Evolutionary conservation across 1,139 yeast genomes (phyloP), one percentile per base, ranked within the genome.

Genomic region (Maudiozyma humilis): DNA sequence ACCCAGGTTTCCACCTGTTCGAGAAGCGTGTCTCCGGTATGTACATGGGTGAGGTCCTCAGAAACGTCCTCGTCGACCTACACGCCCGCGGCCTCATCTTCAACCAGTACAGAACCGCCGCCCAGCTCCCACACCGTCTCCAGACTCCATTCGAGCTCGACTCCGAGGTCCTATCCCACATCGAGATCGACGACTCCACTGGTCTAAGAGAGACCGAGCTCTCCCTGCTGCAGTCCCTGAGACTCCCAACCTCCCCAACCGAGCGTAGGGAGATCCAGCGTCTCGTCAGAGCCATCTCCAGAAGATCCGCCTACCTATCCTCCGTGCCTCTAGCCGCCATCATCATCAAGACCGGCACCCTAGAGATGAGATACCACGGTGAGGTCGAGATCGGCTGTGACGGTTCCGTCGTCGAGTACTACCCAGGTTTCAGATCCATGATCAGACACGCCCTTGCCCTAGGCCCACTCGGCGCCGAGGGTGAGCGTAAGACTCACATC

Each of bases 11-110:
- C 68, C 96, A 91, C 63, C 75, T 88, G 70, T 91, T 88, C 66
- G 98, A 91, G 66, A 89, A 89, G 65, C 78, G 96, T 59, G 85
- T 89, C 43, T 79, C 89, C 53, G 98, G 97, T 41, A 84, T 89
- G 95, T 89, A 82, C 57, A 69, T 89, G 55, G 97, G 98, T 46
- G 98, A 89, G 65, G 70, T 89, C 44, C 71, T 88, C 50, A 75
- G 98, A 59, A 79, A 81, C 42, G 72, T 79, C 13, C 65, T 89
- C 39, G 67, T 81, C 37, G 94, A 87, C 51, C 68, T 88, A 46
- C 77, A 80, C 59, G 62, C 71, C n/a, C 66, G 73, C 48, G 78
- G 78, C 3, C 66, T 77, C 30, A 62, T 87, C 16, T 78, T 87
- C 55, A 65, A 62, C 19, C 82, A 78, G 43, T 80, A 71, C 56